Conservation (phyloP, 495 filamentous ascomycete species). For the Neurospora sp. region DNA sequence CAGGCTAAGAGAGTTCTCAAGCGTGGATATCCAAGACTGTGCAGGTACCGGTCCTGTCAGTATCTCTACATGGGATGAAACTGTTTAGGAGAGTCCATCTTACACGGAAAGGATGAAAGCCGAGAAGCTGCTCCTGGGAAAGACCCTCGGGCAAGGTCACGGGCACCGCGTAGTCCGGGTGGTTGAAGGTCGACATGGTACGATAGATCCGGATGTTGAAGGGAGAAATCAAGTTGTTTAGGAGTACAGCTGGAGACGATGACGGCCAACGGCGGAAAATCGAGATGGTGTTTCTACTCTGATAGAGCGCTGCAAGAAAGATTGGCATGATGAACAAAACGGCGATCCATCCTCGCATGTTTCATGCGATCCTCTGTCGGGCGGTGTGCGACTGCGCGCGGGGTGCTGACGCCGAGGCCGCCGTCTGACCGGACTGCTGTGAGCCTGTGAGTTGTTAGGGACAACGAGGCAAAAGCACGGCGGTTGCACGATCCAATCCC, state of each 20-base stretch:
- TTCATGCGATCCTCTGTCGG: neutral
- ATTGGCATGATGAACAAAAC: slow-evolving; percentile 1
- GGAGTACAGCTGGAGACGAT: neutral
- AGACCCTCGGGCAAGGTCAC: slow-evolving; percentile 51
- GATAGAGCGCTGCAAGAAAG: neutral
- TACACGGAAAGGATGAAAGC: slow-evolving; percentile 59
- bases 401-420: neutral
- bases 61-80: neutral
- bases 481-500: neutral
- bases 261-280: neutral
- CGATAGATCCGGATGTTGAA: neutral
- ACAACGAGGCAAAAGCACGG: neutral
- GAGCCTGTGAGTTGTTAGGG: neutral
- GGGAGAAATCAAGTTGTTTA: neutral
- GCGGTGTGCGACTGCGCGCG: neutral
- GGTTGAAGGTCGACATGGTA: slow-evolving; percentile 39
- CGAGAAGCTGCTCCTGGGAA: slow-evolving; percentile 50
- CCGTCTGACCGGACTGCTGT: neutral
- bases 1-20: slow-evolving; percentile 52
- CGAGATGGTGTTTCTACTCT: neutral
- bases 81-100: neutral
- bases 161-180: slow-evolving; percentile 33
- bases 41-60: neutral
- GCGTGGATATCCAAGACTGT: slow-evolving; percentile 56
- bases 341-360: neutral